phyloP scores from a whole-genome alignment of 495 filamentous ascomycete genomes.

The Penicillium antarcticum region DNA sequence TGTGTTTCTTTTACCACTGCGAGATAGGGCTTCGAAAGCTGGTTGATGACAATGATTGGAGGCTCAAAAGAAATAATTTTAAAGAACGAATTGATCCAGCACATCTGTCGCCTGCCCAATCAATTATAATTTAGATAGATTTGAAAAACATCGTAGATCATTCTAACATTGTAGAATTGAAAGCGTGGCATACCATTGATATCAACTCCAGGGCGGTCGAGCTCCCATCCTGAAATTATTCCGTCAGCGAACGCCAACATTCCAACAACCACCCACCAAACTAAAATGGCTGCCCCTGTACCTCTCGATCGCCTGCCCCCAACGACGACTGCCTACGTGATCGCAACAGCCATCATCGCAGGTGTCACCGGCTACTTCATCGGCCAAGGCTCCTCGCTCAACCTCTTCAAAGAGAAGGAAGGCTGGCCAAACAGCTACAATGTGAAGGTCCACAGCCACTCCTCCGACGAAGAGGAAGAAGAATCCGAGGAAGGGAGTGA shows the following conservation, averaged over 20 bases:
- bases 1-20: too few species aligned
- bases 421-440: constrained; percentile 52
- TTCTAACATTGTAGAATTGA: neutral
- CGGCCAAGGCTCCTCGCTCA: constrained; percentile 49
- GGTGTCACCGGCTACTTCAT: constrained; percentile 65
- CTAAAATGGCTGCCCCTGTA: constrained; percentile 38
- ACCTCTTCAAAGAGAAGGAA: constrained; percentile 44
- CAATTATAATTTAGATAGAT: too few species aligned
- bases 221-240: neutral
- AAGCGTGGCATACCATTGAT: neutral
- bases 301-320: constrained; percentile 37
- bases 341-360: constrained; percentile 63
- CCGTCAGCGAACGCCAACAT: neutral
- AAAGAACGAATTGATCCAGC: too few species aligned
- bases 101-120: too few species aligned
- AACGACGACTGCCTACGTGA: constrained; percentile 48
- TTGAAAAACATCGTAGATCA: too few species aligned
- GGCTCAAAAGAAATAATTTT: too few species aligned
- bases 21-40: too few species aligned
- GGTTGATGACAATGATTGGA: too few species aligned
- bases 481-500: constrained; percentile 31
- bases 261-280: neutral
- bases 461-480: constrained; percentile 39
- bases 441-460: constrained; percentile 45
- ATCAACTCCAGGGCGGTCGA: constrained; percentile 3